phyloP scores from a whole-genome alignment of 1,139 yeast species.

The Yamadazyma epiphylla region DNA sequence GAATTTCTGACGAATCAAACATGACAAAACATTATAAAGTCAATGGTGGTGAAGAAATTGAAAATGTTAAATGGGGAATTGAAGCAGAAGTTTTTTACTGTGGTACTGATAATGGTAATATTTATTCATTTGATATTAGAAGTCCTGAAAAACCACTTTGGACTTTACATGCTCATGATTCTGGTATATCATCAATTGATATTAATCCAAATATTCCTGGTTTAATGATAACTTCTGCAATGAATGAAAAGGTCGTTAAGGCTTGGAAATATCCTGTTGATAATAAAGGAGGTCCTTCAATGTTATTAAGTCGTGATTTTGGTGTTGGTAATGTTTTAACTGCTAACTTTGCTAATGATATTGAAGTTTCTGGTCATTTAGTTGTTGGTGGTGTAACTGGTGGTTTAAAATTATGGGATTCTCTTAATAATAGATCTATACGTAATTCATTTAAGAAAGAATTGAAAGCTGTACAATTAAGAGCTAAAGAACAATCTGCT shows the following conservation, averaged over 20 bases:
- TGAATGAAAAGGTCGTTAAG: conserved; percentile 84
- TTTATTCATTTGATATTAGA: conserved; percentile 86
- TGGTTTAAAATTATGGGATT: conserved; percentile 88
- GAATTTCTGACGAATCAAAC: conserved; percentile 60
- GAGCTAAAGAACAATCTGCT: conserved; percentile 57
- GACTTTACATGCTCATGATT: conserved; percentile 97
- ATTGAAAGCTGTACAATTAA: conserved; percentile 47
- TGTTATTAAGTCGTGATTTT: conserved; percentile 88
- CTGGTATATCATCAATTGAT: conserved; percentile 82
- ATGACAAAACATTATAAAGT: conserved; percentile 65
- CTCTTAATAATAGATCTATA: conserved; percentile 76
- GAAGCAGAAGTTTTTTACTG: conserved; percentile 70
- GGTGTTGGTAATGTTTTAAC: conserved; percentile 93
- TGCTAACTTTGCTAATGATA: conserved; percentile 80
- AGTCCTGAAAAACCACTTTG: conserved; percentile 69
- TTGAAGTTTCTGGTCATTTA: conserved; percentile 79
- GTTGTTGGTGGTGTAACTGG: conserved; percentile 87
- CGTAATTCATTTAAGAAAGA: conserved; percentile 64
- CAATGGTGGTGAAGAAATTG: conserved; percentile 73
- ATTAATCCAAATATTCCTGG: conserved; percentile 68
- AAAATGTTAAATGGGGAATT: conserved; percentile 69
- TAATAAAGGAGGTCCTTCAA: conserved; percentile 60
- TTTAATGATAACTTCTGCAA: conserved; percentile 80
- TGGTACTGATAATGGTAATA: conserved; percentile 89
- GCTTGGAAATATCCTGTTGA: conserved; percentile 72